Evolutionary conservation across 306 rosid genomes (phyloP), one percentile per base, ranked within the genome.

Genomic region (Luffa aegyptiaca): DNA sequence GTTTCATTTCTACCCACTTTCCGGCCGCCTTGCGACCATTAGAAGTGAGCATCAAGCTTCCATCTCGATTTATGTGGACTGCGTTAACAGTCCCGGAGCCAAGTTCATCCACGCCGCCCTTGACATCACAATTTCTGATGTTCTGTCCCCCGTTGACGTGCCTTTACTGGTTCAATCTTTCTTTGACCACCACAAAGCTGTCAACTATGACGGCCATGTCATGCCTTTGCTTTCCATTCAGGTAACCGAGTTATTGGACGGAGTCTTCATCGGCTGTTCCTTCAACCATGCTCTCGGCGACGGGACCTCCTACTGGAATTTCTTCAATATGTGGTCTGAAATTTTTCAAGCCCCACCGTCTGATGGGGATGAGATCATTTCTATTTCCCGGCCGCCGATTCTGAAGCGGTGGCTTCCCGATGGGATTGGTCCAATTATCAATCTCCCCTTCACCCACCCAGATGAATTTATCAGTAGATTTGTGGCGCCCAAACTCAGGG

Each of bases 201-300:
- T 88, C 68, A 89, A 83, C 85, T 84, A 88, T 51, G 97, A 91
- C 4, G 94, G 90, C 0, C 97, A 91, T 81, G 80, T 84, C 57
- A 5, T 71, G 86, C 78, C 95, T 16, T 53, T 91, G 77, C 71
- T 93, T 1, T 62, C 96, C 2, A 44, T 88, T 61, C 86, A 93
- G 65, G 88, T 90, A 46, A 90, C 93, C 0, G 91, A 93, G 17
- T 49, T 91, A 1, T 2, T 73, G 0, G 94, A 91, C 53, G 97
- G 93, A n/a, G 33, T 6, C 5, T 65, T 65, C 72, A 65, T 65
- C 1, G 98, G 92, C 1, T 87, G 90, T 62, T 91, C 96, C 59
- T 69, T 89, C 79, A 89, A 87, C 66, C 97, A 92, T n/a, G 0
- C 0, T 13, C 3, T 90, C 3, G 90, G 8, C 5, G 91, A 93